phyloP scores from a whole-genome alignment of 352 stramenopile genomes.

The Blastocystis sp. region DNA sequence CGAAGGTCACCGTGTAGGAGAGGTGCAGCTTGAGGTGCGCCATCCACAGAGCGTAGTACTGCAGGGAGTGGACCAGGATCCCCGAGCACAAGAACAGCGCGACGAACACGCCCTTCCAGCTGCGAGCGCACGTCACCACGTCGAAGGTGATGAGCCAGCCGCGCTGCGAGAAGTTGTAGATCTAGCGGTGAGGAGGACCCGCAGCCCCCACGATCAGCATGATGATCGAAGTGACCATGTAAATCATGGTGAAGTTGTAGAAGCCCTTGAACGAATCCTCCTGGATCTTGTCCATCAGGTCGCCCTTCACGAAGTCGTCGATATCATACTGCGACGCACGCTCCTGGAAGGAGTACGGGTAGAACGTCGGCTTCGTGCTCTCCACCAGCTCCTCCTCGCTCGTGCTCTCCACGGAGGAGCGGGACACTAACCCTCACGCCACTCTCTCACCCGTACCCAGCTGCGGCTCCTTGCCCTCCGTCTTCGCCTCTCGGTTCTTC shows the following conservation, averaged over 20 bases:
- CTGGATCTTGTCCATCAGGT: constrained; percentile 57
- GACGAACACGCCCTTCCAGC: background rate
- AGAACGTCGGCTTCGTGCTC: constrained; percentile 70
- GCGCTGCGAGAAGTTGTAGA: constrained; percentile 53
- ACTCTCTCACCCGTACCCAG: background rate
- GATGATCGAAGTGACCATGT: constrained; percentile 37
- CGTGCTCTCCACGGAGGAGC: constrained; percentile 23
- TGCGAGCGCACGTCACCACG: constrained; percentile 2
- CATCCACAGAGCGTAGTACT: constrained; percentile 42
- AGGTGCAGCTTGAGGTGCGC: background rate
- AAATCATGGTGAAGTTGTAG: constrained; percentile 73
- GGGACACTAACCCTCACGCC: constrained; percentile 3
- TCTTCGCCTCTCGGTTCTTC: background rate
- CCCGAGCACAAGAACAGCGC: background rate
- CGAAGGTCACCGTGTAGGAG: constrained; percentile 32
- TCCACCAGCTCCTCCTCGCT: constrained; percentile 59
- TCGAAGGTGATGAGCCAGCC: constrained; percentile 44
- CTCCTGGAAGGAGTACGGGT: constrained; percentile 40
- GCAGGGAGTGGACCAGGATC: constrained; percentile 13
- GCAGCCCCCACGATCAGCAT: constrained; percentile 1
- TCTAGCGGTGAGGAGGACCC: background rate
- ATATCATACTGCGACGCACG: constrained; percentile 8
- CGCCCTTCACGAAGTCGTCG: constrained; percentile 9
- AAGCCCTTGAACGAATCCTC: constrained; percentile 53
- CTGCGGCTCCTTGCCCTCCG: background rate